Percentiles rank a stretch among this genome's conserved stretches.
phyloP scores from a whole-genome alignment of 129 eudicot species.

The Flaveria ramosissima region DNA sequence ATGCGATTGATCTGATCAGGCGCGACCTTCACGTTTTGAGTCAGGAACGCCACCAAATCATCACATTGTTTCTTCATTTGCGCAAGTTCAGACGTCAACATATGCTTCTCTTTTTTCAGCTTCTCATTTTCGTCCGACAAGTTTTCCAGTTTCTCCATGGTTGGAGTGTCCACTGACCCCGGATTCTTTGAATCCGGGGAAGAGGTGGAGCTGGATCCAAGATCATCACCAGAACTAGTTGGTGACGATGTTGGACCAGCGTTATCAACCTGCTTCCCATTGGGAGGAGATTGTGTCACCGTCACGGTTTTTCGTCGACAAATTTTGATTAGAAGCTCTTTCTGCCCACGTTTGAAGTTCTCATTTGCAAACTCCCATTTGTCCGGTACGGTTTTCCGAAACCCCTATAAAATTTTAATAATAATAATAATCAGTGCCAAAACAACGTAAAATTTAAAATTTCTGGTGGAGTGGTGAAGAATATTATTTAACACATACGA shows the following conservation, averaged over 20 bases:
- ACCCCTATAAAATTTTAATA: conserved; percentile 45
- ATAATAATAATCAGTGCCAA: background rate
- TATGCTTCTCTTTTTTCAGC: conserved; percentile 52
- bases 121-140: conserved; percentile 64
- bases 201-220: conserved; percentile 63
- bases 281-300: conserved; percentile 22
- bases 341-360: conserved; percentile 66
- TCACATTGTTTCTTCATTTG: conserved; percentile 68
- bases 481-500: background rate
- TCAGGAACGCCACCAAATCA: conserved; percentile 53
- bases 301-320: conserved; percentile 64
- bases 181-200: conserved; percentile 70
- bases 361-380: conserved; percentile 94
- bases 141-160: conserved; percentile 46
- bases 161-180: conserved; percentile 47
- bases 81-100: conserved; percentile 60
- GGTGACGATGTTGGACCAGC: conserved; percentile 40
- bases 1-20: conserved; percentile 59
- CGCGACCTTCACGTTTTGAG: conserved; percentile 53
- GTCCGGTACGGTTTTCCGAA: conserved; percentile 79
- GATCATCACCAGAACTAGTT: conserved; percentile 59
- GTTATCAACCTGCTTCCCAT: conserved; percentile 35
- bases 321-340: conserved; percentile 55
- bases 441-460: background rate
- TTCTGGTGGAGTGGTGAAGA: too few relatives aligned